Evolutionary conservation across 768 basidiomycete species (phyloP), one percentile per base, ranked within the genome.

Genomic region (Pleurotus tuoliensis): DNA sequence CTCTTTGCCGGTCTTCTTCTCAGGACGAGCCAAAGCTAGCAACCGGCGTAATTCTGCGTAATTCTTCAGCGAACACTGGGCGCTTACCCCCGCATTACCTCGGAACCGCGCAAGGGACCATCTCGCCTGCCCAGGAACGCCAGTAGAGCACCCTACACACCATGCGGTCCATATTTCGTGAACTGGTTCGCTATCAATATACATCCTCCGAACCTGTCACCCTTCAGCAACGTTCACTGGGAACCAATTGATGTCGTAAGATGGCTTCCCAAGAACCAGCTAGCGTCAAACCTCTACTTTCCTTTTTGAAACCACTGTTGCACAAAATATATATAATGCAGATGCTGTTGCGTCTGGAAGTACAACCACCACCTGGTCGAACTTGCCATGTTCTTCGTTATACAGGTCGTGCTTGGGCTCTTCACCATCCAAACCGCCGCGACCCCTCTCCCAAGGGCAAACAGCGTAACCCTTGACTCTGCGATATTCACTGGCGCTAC

Each of bases 401-500:
- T 44, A 44, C 41, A 7, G 15, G 15, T 44, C n/a, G 41, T 22
- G 20, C 9, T 44, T 12, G 41, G 41, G 41, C 41, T 44, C 41
- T 22, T 44, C 41, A 13, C 20, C 20, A 12, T 44, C 2, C 41
- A 4, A 16, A 12, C 4, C n/a, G 2, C 20, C 41, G 41, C 41
- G 6, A 44, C n/a, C 11, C 41, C 1, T 27, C 71, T 2, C 63
- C 77, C 6, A 4, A 34, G 30, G 37, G 39, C 51, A 8, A 25
- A 3, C 3, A 70, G 70, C 6, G 73, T 81, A 12, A 67, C 60
- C 0, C 73, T 82, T 38, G 77, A 78, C 59, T 59, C 67, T 43
- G 81, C 71, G 3, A 79, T 72, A 0, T 73, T 82, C 63, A 68
- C 69, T 12, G 82, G 82, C 9, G 61, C 58, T 12, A 61, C 64